Base-by-base conservation (phyloP, 768 basidiomycete genomes). In the Suillus brevipes region DNA sequence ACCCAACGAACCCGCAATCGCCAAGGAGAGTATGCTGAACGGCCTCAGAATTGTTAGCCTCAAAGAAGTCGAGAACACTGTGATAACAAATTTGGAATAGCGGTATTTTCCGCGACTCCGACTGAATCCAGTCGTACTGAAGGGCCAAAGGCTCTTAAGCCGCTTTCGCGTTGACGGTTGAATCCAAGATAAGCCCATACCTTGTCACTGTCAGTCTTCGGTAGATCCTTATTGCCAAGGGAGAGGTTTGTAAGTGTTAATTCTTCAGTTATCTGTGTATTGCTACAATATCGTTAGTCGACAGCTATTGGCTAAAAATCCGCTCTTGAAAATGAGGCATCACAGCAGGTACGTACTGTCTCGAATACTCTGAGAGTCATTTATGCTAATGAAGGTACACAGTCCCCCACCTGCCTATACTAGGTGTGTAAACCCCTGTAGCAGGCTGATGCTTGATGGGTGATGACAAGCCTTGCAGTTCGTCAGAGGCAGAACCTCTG, bases 401-500 rank as follows among this genome's bases (percentile, higher is more conserved):
- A 58, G 57, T 38, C 14, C 20, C 14, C 56, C 56, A 12, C 37
- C 37, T 25, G 2, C 23, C n/a, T 3, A 13, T 37, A 13, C 8
- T 25, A 38, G 37, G 57, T 58, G 37, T 28, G 57, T 58, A 25
- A 25, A 23, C 37, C 23, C 18, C 8, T 23, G 5, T 40, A 16
- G 16, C 25, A 25, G 37, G 5, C 25, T 18, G n/a, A 58, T 40
- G 25, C 23, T 40, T 40, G 37, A 38, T 18, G 16, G 23, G 25
- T 58, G 37, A 58, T 18, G 37, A 38, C 5, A 58, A 58, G 37
- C 23, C 25, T 40, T 58, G 37, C 57, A 58, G 57, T 9, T 25
- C 37, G 3, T 58, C 57, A 58, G 57, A 58, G 23, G 37, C 57
- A 10, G 57, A 25, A 9, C 57, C 57, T 58, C 37, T 58, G 57